Conservation (phyloP, 768 basidiomycete genomes). For the Lactarius sanguifluus region DNA sequence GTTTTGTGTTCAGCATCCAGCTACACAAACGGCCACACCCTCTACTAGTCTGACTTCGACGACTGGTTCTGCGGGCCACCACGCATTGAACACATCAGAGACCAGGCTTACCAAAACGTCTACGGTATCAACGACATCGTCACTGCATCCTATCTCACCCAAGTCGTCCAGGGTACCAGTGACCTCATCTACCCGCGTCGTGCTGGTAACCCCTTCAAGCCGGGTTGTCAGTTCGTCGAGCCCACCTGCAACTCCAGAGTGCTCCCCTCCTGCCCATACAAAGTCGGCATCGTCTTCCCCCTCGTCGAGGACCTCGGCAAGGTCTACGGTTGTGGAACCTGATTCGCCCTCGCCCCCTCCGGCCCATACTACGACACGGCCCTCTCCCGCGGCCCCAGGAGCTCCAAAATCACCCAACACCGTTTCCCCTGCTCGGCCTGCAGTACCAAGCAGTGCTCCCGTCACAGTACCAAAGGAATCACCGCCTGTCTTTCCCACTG, state of each 20-base stretch:
- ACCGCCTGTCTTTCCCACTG: not conserved
- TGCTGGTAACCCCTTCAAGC: no score
- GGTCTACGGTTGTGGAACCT: not conserved
- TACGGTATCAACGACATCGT: not conserved
- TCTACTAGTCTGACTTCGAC: not conserved
- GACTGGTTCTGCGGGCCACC: not conserved
- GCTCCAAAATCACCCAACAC: not conserved
- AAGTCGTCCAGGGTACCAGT: not conserved
- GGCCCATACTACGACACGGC: not conserved
- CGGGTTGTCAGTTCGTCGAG: no score
- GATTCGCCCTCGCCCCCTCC: not conserved
- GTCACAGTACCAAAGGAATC: not conserved
- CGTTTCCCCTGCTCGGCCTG: not conserved
- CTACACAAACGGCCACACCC: not conserved
- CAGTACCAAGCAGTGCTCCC: not conserved
- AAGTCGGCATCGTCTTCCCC: not conserved
- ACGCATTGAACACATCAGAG: not conserved
- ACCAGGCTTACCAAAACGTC: not conserved
- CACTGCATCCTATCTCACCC: not conserved
- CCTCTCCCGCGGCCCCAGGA: not conserved
- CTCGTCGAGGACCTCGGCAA: not conserved
- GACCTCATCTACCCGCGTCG: not conserved
- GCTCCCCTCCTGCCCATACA: no score
- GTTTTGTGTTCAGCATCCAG: not conserved
- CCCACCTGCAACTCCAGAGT: no score